A percentile compares a stretch with the other conserved stretches of the same genome.
Evolutionary conservation across 2,329 filamentous ascomycete species (phyloP).

Genomic region (Aspergillus fischeri): DNA sequence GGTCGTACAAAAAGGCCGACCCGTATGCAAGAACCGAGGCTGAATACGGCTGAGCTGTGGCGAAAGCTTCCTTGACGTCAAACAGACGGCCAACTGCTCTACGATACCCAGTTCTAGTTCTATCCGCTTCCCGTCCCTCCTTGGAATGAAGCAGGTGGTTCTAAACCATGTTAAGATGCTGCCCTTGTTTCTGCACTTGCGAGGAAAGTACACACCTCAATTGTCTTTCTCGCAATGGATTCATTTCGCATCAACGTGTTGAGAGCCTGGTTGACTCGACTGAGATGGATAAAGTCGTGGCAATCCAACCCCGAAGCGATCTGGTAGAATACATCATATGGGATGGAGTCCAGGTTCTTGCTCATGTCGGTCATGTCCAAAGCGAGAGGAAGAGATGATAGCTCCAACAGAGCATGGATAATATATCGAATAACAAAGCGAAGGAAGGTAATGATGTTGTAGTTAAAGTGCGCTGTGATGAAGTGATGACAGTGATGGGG

Average conservation of each 20-base stretch:
- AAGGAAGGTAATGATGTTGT: background rate
- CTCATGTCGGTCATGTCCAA: constrained; percentile 19
- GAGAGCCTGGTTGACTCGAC: constrained; percentile 51
- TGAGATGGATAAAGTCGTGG: constrained; percentile 56
- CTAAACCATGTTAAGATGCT: constrained; percentile 28
- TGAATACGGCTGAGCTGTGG: constrained; percentile 59
- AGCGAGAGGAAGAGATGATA: background rate
- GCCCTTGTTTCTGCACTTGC: constrained; percentile 3
- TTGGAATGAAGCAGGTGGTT: constrained; percentile 39
- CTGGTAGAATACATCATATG: constrained; percentile 62
- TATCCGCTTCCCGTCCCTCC: constrained; percentile 41
- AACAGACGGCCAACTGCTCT: constrained; percentile 57
- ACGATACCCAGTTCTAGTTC: constrained; percentile 43
- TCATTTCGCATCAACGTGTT: constrained; percentile 50
- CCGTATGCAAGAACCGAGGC: constrained; percentile 58
- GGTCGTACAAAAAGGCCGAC: constrained; percentile 58
- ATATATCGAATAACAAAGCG: background rate
- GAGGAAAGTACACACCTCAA: constrained; percentile 47
- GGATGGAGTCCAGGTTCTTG: constrained; percentile 45
- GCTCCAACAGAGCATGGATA: background rate
- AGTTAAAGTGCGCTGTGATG: background rate
- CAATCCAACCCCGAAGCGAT: constrained; percentile 54
- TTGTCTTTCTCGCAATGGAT: constrained; percentile 53
- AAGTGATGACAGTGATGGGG: background rate
- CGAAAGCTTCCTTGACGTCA: constrained; percentile 58